Evolutionary conservation across 352 stramenopile species (phyloP), one percentile per base, ranked within the genome.

Genomic region (Globisporangium takayamanum): DNA sequence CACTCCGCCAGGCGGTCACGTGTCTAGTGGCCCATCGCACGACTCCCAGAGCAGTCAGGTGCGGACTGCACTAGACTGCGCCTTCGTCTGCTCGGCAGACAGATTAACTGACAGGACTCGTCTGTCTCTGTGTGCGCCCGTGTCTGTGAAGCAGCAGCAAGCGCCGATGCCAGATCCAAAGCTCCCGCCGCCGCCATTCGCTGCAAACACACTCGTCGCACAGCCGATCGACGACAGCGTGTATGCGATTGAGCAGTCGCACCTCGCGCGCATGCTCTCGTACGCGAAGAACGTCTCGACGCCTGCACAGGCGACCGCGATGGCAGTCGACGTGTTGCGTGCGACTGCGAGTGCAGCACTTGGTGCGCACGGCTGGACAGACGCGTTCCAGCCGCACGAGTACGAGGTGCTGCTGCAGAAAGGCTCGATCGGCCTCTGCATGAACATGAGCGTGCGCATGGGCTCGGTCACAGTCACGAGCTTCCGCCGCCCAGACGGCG

Each of bases 361-460:
- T 15, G 70, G 63, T 37, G 78, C 78, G 7, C 73, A 89, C 46
- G 83, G 78, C 5, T 93, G 84, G 84, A 83, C 73, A 39, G 73
- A 80, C 46, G 68, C 78, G 12, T 90, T 82, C 53, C 74, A 82
- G 46, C 55, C 64, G 18, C 68, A 94, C 45, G 84, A 95, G 68
- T 95, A 91, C 55, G 86, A 95, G 63, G 84, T 95, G 37, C 51
- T 92, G 62, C 73, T 95, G 56, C 81, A 93, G 67, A 95, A 95
- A 60, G 86, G 86, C 53, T 88, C 77, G 12, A 89, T 92, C 47
- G 86, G 86, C 2, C 69, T 95, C 33, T 95, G 86, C 62, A 95
- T 95, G 86, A 95, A 95, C 66, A 95, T 95, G 86, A 93, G 84
- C 58, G 81, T 95, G 57, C 79, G 85, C 14, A 66, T 82, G 57